Percentiles rank a stretch among this genome's conserved stretches.
These are phyloP conservation scores for Balakata baccata DNA, from an alignment of 345 rosid species.

Conservation along the genomic window DNA sequence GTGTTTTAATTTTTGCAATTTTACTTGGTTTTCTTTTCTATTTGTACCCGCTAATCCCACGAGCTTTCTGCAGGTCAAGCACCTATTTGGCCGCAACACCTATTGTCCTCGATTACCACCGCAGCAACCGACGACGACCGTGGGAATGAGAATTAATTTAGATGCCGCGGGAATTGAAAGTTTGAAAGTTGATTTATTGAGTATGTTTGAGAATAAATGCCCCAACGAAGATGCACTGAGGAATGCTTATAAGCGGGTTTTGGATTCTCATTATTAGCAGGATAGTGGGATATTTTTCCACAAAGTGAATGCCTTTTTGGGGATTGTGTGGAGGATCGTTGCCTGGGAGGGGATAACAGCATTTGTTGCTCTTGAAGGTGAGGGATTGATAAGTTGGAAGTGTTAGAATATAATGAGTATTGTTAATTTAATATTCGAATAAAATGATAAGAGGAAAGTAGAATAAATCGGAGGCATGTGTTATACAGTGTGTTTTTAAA, in stretches of 20 bases:
- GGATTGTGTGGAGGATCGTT: slow-evolving; percentile 60
- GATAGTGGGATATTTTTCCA: slow-evolving; percentile 52
- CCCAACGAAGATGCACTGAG: slow-evolving; percentile 25
- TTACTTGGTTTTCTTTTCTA: too few species aligned
- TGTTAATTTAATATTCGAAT: too few species aligned
- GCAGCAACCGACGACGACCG: too few species aligned
- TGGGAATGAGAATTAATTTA: slow-evolving; percentile 46
- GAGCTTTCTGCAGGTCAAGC: too few species aligned
- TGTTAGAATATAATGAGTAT: too few species aligned
- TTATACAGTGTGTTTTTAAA: too few species aligned
- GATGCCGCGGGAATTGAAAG: slow-evolving; percentile 34
- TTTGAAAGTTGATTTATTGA: slow-evolving; percentile 32
- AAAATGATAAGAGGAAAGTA: too few species aligned
- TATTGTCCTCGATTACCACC: too few species aligned
- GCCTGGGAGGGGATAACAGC: slow-evolving; percentile 76
- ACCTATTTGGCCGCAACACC: too few species aligned
- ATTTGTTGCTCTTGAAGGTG: slow-evolving; percentile 58
- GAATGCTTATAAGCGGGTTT: slow-evolving; percentile 31
- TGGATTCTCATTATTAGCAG: slow-evolving; percentile 32
- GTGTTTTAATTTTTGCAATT: too few species aligned
- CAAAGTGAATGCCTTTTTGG: slow-evolving; percentile 41
- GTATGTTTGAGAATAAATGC: slow-evolving; percentile 30
- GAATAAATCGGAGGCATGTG: too few species aligned
- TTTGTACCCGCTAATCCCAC: too few species aligned
- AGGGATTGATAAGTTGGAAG: slow-evolving; percentile 36